These are phyloP conservation scores for Lepidopterella palustris DNA, from an alignment of 495 filamentous ascomycete species.

Conservation along the genomic window DNA sequence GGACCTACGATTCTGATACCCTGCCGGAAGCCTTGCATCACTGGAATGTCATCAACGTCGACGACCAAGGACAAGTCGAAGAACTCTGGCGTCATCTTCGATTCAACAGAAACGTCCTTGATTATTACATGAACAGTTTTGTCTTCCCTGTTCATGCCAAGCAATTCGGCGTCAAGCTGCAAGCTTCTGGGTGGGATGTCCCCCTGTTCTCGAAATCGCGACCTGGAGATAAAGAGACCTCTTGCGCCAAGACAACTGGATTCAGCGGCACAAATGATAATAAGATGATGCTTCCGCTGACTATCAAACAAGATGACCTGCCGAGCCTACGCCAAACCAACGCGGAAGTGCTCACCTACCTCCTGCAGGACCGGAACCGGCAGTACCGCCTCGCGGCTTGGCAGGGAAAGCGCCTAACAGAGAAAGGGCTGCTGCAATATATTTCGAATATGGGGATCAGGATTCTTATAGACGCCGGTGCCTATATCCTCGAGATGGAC, in stretches of 20 bases:
- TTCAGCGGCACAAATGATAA: conserved; percentile 53
- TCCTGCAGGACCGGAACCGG: conserved; percentile 42
- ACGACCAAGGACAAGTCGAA: conserved; percentile 42
- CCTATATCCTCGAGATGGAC: conserved; percentile 44
- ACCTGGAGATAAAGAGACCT: conserved; percentile 34
- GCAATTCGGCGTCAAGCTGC: conserved; percentile 47
- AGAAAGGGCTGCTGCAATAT: conserved; percentile 35
- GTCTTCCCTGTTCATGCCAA: conserved; percentile 48
- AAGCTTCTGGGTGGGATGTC: conserved; percentile 49
- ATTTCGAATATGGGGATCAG: conserved; percentile 32
- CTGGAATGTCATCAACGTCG: conserved; percentile 47
- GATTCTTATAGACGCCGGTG: conserved; percentile 48
- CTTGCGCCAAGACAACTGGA: conserved; percentile 41
- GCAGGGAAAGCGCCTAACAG: conserved; percentile 33
- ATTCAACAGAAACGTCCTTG: conserved; percentile 37
- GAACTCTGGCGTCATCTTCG: conserved; percentile 40
- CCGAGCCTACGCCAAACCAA: conserved; percentile 43
- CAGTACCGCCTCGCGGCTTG: conserved; percentile 35
- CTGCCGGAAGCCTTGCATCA: conserved; percentile 40
- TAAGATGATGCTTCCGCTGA: conserved; percentile 44
- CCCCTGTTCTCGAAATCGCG: conserved; percentile 39
- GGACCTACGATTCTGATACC: conserved; percentile 30
- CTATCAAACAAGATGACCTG: conserved; percentile 47
- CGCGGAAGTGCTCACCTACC: conserved; percentile 47
- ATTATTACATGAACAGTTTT: conserved; percentile 49